Evolutionary conservation across 2,329 filamentous ascomycete genomes (phyloP).

Genomic region (Hypoxylon sp.): DNA sequence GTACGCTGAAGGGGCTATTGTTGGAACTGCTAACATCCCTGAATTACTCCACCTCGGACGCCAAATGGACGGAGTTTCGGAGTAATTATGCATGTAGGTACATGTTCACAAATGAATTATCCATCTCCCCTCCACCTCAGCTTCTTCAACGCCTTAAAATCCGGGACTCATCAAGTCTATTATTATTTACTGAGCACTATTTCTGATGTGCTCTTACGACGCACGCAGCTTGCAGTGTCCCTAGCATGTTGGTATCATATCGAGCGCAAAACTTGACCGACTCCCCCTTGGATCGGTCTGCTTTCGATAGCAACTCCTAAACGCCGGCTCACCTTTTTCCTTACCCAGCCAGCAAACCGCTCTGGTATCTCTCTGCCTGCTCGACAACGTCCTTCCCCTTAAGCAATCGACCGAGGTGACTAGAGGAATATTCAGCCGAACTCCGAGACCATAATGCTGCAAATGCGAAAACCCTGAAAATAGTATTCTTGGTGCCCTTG

Average conservation of each 20-base stretch:
- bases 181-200: constrained; percentile 15
- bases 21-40: constrained; percentile 17
- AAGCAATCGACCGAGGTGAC: neutral
- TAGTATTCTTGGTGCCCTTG: neutral
- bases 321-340: constrained; percentile 38
- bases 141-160: constrained; percentile 4
- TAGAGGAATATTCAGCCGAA: neutral
- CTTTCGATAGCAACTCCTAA: constrained; percentile 20
- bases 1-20: neutral
- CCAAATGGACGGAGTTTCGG: constrained; percentile 24
- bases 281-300: constrained; percentile 12
- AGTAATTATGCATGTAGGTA: constrained; percentile 15
- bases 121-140: neutral
- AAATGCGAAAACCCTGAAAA: constrained; percentile 1
- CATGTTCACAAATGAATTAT: neutral
- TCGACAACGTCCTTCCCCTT: constrained; percentile 1
- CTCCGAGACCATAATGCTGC: neutral
- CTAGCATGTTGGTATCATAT: constrained; percentile 31
- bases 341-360: constrained; percentile 26
- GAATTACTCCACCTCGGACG: constrained; percentile 24
- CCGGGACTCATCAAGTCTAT: neutral
- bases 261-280: constrained; percentile 19
- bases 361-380: constrained; percentile 25
- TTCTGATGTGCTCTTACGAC: constrained; percentile 13
- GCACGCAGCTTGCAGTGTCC: neutral